Evolutionary conservation across 176 grass and related monocot genomes (phyloP), one percentile per base, ranked within the genome.

Genomic region (Leersia perrieri): DNA sequence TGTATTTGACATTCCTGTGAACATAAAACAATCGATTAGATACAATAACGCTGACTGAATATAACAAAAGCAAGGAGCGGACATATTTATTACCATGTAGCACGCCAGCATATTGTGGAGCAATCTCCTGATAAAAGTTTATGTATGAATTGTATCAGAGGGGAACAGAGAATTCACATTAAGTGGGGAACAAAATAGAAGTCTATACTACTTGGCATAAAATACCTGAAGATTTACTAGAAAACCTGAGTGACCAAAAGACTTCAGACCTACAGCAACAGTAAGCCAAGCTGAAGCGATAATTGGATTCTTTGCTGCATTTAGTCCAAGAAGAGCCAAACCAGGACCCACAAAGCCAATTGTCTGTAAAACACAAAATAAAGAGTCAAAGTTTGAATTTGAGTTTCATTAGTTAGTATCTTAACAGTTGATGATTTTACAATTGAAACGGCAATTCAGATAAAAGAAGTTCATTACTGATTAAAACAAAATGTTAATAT

Each of bases 171-270:
- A 68, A 76, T 22, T 18, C 33, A 79, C 74, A 81, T 41, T 45
- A 4, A 49, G 47, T 68, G 41, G 10, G 11, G 29, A 64, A 18
- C 33, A 51, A 63, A 68, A 45, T 11, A 42, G 26, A 57, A 9
- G 3, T 22, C 0, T 57, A 55, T 55, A 47, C 58, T 72, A 25
- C 27, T 29, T 30, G 40, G 15, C 71, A 85, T 23, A 31, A 68
- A 42, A 33, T 62, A 97, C 95, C 95, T 98, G 96, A 77, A 98
- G 72, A 75, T 98, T 98, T 45, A 98, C 96, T 80, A 98, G 80
- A 70, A 98, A 98, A 88, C 96, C 96, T 40, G 96, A 92, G 79
- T 98, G 92, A 38, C 96, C 87, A n/a, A 98, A 98, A 44, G 96
- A 98, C 80, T 81, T 95, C 82, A 98, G 84, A 67, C 96, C 92